phyloP scores from a whole-genome alignment of 2,329 filamentous ascomycete species.

The Diplodia sapinea region DNA sequence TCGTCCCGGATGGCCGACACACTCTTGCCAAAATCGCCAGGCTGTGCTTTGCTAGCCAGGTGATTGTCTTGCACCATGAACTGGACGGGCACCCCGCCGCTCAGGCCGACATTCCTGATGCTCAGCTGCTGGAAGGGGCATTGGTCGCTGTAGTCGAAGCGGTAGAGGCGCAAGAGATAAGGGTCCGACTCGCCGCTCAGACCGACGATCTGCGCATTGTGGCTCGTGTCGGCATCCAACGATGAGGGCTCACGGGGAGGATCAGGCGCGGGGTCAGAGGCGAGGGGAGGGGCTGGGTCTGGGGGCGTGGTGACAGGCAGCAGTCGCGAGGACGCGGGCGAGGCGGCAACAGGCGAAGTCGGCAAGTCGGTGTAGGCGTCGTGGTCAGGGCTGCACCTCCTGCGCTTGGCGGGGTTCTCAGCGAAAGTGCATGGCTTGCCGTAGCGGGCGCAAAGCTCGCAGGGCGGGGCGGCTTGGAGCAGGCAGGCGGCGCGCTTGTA shows the following conservation, averaged over 20 bases:
- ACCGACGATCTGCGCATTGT: slow-evolving; percentile 43
- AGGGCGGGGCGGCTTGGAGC: slow-evolving; percentile 51
- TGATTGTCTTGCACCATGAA: slow-evolving; percentile 47
- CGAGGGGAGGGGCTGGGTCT: neutral
- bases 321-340: neutral
- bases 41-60: slow-evolving; percentile 45
- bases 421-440: slow-evolving; percentile 54
- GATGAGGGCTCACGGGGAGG: slow-evolving; percentile 40
- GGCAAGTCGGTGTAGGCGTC: neutral
- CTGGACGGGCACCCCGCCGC: slow-evolving; percentile 40
- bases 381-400: slow-evolving; percentile 37
- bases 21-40: slow-evolving; percentile 37
- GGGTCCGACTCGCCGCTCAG: slow-evolving; percentile 44
- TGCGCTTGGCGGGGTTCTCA: slow-evolving; percentile 46
- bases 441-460: slow-evolving; percentile 52
- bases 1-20: slow-evolving; percentile 40
- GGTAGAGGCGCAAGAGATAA: slow-evolving; percentile 42
- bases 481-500: slow-evolving; percentile 55
- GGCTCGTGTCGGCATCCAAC: slow-evolving; percentile 41
- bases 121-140: slow-evolving; percentile 41
- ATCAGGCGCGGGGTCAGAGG: neutral
- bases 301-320: neutral
- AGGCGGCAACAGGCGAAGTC: neutral
- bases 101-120: slow-evolving; percentile 37
- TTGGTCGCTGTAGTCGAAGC: slow-evolving; percentile 44